A percentile compares a stretch with the other conserved stretches of the same genome.
phyloP scores from a whole-genome alignment of 1,284 basidiomycete genomes.

The Pisolithus thermaeus region DNA sequence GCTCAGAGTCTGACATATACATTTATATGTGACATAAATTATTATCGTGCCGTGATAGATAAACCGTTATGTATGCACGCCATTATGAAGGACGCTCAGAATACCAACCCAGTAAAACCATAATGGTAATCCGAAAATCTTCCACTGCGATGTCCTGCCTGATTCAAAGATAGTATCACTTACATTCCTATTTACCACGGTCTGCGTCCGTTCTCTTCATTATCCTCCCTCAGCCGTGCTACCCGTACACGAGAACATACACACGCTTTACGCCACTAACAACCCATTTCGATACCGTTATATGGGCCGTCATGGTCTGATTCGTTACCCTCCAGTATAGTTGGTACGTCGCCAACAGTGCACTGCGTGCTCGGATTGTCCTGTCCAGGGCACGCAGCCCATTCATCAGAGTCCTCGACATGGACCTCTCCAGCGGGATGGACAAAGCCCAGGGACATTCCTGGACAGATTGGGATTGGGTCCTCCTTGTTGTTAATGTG shows the following conservation, averaged over 20 bases:
- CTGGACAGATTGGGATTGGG: conserved; percentile 44
- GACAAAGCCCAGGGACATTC: conserved; percentile 44
- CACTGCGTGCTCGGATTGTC: conserved; percentile 51
- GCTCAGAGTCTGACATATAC: no score
- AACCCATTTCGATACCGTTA: conserved; percentile 47
- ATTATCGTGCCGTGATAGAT: no score
- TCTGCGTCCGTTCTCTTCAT: neutral
- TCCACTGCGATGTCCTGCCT: no score
- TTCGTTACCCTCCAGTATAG: conserved; percentile 38
- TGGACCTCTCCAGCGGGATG: conserved; percentile 59
- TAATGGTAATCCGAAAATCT: no score
- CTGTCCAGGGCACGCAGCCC: conserved; percentile 47
- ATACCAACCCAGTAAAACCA: no score
- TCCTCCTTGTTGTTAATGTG: conserved; percentile 50
- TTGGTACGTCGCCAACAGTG: conserved; percentile 48
- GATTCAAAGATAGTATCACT: no score
- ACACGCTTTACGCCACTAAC: conserved; percentile 10
- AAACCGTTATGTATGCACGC: no score
- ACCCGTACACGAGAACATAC: neutral
- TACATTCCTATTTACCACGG: no score
- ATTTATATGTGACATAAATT: no score
- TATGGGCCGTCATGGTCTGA: conserved; percentile 56
- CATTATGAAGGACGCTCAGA: no score
- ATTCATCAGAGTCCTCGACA: conserved; percentile 42
- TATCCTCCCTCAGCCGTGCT: neutral